These are phyloP conservation scores for Ustilago nuda DNA, from an alignment of 1,284 basidiomycete species.

Conservation along the genomic window DNA sequence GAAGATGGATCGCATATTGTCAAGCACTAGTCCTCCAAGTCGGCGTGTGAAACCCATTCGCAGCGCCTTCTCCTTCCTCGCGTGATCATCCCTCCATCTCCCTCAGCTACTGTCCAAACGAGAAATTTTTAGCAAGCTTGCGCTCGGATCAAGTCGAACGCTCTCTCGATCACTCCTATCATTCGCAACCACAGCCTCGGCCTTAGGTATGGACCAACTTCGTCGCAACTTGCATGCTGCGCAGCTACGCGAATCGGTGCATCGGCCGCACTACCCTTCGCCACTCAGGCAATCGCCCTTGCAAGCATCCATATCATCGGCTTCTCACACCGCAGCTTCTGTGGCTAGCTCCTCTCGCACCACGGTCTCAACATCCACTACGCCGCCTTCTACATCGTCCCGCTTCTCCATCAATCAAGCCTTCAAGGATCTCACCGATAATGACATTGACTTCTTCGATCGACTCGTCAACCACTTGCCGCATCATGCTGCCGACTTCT, in stretches of 20 bases:
- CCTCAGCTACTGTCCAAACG: slow-evolving; percentile 3
- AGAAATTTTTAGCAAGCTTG: not conserved
- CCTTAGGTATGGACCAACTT: slow-evolving; percentile 18
- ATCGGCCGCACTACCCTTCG: slow-evolving; percentile 44
- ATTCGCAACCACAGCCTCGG: not conserved
- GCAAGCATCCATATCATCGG: slow-evolving; percentile 47
- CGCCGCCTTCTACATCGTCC: slow-evolving; percentile 30
- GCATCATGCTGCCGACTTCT: slow-evolving; percentile 55
- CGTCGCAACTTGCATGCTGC: slow-evolving; percentile 22
- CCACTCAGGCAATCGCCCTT: slow-evolving; percentile 44
- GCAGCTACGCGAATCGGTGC: slow-evolving; percentile 21
- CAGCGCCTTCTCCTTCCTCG: not conserved
- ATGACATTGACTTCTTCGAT: slow-evolving; percentile 63
- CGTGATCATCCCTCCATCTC: slow-evolving; percentile 2
- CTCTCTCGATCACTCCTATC: not conserved
- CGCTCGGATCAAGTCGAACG: not conserved
- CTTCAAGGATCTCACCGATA: slow-evolving; percentile 38
- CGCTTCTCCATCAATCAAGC: slow-evolving; percentile 47
- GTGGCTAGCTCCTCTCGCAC: slow-evolving; percentile 35
- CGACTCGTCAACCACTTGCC: slow-evolving; percentile 48
- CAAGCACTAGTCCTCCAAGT: not conserved
- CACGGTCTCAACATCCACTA: slow-evolving; percentile 32
- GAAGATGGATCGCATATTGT: not conserved
- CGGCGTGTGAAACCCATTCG: not conserved
- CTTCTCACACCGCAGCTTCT: slow-evolving; percentile 40